These are phyloP conservation scores for Pichia ethanolica DNA, from an alignment of 805 yeast genomes.

Conservation along the genomic window DNA sequence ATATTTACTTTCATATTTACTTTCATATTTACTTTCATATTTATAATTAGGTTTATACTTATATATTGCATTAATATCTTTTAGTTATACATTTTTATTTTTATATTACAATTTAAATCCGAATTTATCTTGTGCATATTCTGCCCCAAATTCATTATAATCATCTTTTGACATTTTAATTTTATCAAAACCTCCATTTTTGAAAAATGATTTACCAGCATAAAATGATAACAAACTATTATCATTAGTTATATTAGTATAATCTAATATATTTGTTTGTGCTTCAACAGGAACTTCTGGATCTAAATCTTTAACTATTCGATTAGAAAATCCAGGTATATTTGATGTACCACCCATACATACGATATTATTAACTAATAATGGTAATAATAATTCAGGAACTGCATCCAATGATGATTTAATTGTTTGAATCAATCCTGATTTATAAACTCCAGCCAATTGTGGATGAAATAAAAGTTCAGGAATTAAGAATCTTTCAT, in stretches of 20 bases:
- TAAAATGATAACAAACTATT: constrained; percentile 43
- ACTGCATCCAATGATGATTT: constrained; percentile 60
- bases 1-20: too few species aligned
- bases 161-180: constrained; percentile 69
- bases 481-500: constrained; percentile 84
- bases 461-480: constrained; percentile 85
- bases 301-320: constrained; percentile 56
- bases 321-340: constrained; percentile 54
- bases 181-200: constrained; percentile 37
- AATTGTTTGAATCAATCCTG: constrained; percentile 68
- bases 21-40: too few species aligned
- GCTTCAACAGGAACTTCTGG: constrained; percentile 67
- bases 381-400: constrained; percentile 68
- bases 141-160: constrained; percentile 77
- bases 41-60: background rate
- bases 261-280: constrained; percentile 44
- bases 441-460: constrained; percentile 65
- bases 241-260: constrained; percentile 23
- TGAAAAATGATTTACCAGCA: constrained; percentile 44
- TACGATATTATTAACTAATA: constrained; percentile 71
- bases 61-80: background rate
- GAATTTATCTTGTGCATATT: constrained; percentile 29
- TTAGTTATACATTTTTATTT: background rate
- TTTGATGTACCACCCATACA: constrained; percentile 79
- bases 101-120: constrained; percentile 16